These are phyloP conservation scores for Cerrena zonata DNA, from an alignment of 1,284 basidiomycete species.

Conservation along the genomic window DNA sequence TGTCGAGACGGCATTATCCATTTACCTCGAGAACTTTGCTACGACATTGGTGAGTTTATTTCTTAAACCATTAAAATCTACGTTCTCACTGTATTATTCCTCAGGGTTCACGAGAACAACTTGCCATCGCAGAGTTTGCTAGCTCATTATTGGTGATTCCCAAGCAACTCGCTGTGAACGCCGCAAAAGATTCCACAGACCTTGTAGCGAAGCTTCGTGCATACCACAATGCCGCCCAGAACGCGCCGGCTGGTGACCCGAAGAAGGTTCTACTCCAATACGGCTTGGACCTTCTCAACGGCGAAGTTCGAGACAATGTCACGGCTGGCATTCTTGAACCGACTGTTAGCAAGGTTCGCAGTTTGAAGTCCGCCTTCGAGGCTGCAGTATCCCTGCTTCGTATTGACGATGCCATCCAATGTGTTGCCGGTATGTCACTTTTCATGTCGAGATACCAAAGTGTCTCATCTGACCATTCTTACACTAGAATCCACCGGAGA, in stretches of 20 bases:
- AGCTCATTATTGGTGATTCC: constrained; percentile 90
- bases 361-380: constrained; percentile 93
- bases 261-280: constrained; percentile 93
- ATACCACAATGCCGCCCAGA: constrained; percentile 96
- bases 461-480: constrained; percentile 16
- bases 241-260: constrained; percentile 84
- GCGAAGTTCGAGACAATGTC: constrained; percentile 92
- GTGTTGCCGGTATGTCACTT: constrained; percentile 61
- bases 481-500: constrained; percentile 66
- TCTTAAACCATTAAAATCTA: not conserved
- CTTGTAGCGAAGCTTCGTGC: constrained; percentile 95
- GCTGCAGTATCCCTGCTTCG: constrained; percentile 92
- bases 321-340: constrained; percentile 92
- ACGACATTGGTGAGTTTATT: constrained; percentile 75
- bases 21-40: constrained; percentile 98
- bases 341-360: constrained; percentile 94
- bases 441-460: not conserved
- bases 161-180: constrained; percentile 95
- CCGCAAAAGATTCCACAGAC: constrained; percentile 97
- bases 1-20: constrained; percentile 93
- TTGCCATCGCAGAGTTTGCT: constrained; percentile 98
- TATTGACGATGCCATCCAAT: constrained; percentile 92
- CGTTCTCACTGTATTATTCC: constrained; percentile 4
- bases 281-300: constrained; percentile 91
- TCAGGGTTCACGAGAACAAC: constrained; percentile 93